Conservation (phyloP, 2,329 filamentous ascomycete genomes). For the Cladophialophora carrionii region DNA sequence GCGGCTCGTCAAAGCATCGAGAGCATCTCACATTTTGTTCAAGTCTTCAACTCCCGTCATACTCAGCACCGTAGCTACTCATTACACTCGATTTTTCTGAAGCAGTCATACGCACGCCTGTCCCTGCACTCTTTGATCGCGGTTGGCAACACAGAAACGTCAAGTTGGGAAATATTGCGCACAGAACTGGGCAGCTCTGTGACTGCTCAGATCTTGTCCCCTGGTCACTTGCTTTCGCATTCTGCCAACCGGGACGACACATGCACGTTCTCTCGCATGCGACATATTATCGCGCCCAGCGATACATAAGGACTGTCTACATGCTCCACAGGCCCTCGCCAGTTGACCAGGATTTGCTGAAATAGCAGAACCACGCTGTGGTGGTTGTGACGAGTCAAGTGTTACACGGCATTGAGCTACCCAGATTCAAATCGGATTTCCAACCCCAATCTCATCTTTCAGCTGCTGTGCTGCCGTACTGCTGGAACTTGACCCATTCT, state of each 20-base stretch:
- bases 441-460: conserved; percentile 16
- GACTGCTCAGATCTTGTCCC: conserved; percentile 14
- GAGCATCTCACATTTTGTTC: neutral
- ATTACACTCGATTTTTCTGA: conserved; percentile 1
- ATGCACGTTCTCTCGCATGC: conserved; percentile 11
- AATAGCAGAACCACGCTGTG: neutral
- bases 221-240: conserved; percentile 4
- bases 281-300: conserved; percentile 7
- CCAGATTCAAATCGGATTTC: neutral
- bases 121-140: conserved; percentile 23
- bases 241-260: conserved; percentile 12
- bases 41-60: too few species aligned
- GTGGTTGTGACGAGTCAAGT: conserved; percentile 1
- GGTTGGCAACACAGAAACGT: conserved; percentile 26
- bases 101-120: conserved; percentile 16
- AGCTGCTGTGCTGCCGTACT: neutral
- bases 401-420: conserved; percentile 28
- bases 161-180: conserved; percentile 14
- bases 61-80: neutral
- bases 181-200: conserved; percentile 11
- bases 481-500: neutral
- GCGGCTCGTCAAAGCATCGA: neutral
- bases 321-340: neutral
- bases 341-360: conserved; percentile 11
- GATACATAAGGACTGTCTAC: conserved; percentile 7